Percentiles rank a stretch among this genome's conserved stretches.
These are phyloP conservation scores for Allium fistulosum DNA, from an alignment of 106 monocot genomes.

Conservation along the genomic window DNA sequence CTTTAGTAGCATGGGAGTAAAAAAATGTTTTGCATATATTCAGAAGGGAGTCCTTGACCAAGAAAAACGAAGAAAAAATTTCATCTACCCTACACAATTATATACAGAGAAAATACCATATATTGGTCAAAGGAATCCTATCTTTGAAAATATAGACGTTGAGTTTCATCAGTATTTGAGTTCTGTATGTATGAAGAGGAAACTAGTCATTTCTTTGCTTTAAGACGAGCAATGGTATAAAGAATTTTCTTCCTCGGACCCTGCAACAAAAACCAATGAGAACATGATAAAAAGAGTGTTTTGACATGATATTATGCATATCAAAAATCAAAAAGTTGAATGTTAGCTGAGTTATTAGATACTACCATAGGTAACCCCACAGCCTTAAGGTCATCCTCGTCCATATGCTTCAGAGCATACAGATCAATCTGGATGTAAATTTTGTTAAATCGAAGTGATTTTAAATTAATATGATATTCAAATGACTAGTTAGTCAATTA, in stretches of 20 bases:
- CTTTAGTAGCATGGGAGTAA: no score
- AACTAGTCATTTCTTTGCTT: conserved; percentile 1
- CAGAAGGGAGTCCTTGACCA: no score
- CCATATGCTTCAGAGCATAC: conserved; percentile 15
- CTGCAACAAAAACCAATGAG: background rate
- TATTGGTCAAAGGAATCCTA: no score
- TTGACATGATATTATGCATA: background rate
- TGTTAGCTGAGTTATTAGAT: background rate
- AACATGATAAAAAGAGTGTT: background rate
- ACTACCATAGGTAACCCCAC: conserved; percentile 20
- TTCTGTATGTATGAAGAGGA: background rate
- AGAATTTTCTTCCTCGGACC: conserved; percentile 23
- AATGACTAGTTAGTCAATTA: no score
- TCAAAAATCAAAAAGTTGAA: background rate
- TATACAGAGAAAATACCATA: no score
- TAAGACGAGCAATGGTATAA: conserved; percentile 1
- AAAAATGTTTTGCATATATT: no score
- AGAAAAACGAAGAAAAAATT: no score
- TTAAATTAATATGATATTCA: no score
- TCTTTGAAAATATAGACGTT: no score
- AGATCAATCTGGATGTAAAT: conserved; percentile 13
- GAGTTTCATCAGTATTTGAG: no score
- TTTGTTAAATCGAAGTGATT: no score
- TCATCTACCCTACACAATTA: no score
- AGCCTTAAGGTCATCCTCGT: conserved; percentile 15